Base-by-base conservation (phyloP, 2,329 filamentous ascomycete species). In the Fusarium sublunatum region DNA sequence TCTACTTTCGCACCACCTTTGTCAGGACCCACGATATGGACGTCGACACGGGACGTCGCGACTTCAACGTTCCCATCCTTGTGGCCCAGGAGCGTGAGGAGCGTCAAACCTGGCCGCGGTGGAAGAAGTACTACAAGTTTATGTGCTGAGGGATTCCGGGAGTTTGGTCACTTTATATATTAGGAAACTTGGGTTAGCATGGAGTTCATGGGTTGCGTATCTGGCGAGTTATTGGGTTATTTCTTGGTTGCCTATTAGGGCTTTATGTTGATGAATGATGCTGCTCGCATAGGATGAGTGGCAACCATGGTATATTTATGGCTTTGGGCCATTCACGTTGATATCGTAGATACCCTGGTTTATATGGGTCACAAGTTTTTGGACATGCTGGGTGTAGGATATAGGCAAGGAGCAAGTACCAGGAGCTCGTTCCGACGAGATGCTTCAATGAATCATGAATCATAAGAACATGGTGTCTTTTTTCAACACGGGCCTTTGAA, bases 81-180 rank as follows among this genome's bases (percentile, higher is more conserved):
- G 81, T 96, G 45, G 88, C 88, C 38, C 90, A 96, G 75, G 94
- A 97, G 80, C 79, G 83, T 35, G 89, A 90, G 48, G 93, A 97
- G 79, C 82, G 83, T 70, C 84, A 82, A 29, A 74, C 76, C 5
- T 94, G 91, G 91, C 91, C 91, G 0, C 77, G 68, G 56, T 94
- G 91, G 91, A 95, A 94, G 80, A 88, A 81, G 71, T 65, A 85
- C 11, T 95, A 93, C 73, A 91, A 90, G 73, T 83, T 88, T 59
- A 78, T 93, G 64, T 94, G 91, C 70, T 94, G 61, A 63, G 39
- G 4, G 7, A 19, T 7, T 35, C 5, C 19, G 36, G 34, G 38
- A 22, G 10, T 24, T 24, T 32, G 24, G 35, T 64, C 41, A 41
- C 19, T 19, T 45, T 45, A 36, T 15, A 36, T 25, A 31, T 58